Conservation (phyloP, 2,329 filamentous ascomycete genomes). For the Macroventuria anomochaeta region DNA sequence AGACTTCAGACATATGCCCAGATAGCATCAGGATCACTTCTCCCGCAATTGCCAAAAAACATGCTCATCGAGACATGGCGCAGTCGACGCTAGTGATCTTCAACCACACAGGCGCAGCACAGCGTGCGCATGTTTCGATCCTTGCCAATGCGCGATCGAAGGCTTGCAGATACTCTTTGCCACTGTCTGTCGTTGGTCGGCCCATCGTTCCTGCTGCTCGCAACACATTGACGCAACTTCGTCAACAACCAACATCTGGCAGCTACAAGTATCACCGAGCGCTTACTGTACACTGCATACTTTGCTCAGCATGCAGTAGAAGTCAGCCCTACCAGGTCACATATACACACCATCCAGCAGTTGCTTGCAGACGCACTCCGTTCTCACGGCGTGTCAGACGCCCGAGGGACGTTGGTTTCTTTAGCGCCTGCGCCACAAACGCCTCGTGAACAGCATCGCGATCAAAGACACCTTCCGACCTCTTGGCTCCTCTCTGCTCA, state of each 20-base stretch:
- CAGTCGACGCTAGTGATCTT: constrained; percentile 2
- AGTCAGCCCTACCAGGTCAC: constrained; percentile 8
- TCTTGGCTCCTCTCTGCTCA: neutral
- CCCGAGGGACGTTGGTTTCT: neutral
- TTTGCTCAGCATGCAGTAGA: neutral
- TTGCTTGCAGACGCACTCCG: constrained; percentile 5
- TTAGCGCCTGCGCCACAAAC: constrained; percentile 4
- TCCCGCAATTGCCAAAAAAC: neutral
- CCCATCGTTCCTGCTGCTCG: neutral
- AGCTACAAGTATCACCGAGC: neutral
- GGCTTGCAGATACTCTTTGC: neutral
- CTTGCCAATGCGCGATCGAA: neutral
- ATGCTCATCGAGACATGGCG: constrained; percentile 1
- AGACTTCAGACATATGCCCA: neutral
- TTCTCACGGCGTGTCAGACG: neutral
- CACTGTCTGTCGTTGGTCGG: neutral
- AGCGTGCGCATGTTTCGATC: neutral
- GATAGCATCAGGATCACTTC: neutral
- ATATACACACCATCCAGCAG: neutral
- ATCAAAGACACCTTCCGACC: neutral
- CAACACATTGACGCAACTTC: neutral
- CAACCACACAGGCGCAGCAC: neutral
- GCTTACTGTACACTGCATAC: constrained; percentile 5
- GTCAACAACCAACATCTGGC: neutral
- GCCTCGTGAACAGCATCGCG: constrained; percentile 5